Percentiles rank a stretch among this genome's conserved stretches.
These are phyloP conservation scores for Phytophthora aleatoria DNA, from an alignment of 352 stramenopile species.

Conservation along the genomic window DNA sequence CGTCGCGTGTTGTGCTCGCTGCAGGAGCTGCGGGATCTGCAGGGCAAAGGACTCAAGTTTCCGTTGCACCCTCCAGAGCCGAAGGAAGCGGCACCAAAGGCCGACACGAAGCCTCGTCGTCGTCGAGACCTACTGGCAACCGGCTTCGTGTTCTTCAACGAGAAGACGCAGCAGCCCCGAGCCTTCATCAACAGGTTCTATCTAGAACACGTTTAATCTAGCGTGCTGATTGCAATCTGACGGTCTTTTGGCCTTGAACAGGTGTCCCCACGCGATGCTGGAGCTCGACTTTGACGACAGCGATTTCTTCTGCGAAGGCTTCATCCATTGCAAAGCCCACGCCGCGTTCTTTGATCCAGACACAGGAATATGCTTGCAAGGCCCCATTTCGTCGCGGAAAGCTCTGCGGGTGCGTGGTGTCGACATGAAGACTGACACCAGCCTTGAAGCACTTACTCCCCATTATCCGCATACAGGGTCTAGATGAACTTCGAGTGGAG, in stretches of 20 bases:
- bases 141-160: slow-evolving; percentile 70
- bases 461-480: slow-evolving; percentile 26
- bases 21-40: slow-evolving; percentile 44
- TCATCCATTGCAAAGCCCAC: slow-evolving; percentile 84
- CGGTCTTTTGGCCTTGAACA: slow-evolving; percentile 17
- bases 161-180: slow-evolving; percentile 44
- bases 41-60: slow-evolving; percentile 68
- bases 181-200: slow-evolving; percentile 61
- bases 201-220: neutral
- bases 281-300: slow-evolving; percentile 82
- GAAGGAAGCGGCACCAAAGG: slow-evolving; percentile 5
- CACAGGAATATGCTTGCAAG: slow-evolving; percentile 70
- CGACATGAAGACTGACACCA: neutral
- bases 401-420: slow-evolving; percentile 35
- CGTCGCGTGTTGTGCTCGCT: slow-evolving; percentile 64
- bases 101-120: slow-evolving; percentile 12
- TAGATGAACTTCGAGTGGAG: slow-evolving; percentile 45
- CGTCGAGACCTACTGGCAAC: slow-evolving; percentile 44
- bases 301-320: slow-evolving; percentile 82
- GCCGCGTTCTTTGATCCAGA: slow-evolving; percentile 83
- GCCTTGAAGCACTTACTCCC: neutral
- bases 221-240: slow-evolving; percentile 2
- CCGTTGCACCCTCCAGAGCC: slow-evolving; percentile 29
- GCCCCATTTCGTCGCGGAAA: slow-evolving; percentile 49
- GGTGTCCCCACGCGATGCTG: slow-evolving; percentile 69